Base-by-base conservation (phyloP, 2,329 filamentous ascomycete species). In the Kalmusia sp. region DNA sequence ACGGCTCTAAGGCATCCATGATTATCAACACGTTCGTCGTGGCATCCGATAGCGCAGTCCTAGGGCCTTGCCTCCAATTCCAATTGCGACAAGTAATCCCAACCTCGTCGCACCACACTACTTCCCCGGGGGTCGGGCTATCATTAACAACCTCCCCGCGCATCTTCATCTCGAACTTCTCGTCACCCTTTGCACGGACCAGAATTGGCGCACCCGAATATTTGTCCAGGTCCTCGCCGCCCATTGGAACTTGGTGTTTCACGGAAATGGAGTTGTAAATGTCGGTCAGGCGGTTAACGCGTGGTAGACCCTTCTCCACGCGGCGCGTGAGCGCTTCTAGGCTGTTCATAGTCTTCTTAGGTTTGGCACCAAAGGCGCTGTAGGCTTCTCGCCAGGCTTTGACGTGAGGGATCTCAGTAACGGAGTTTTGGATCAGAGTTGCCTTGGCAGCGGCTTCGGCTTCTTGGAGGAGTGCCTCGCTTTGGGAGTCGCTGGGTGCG, bases 211-310 rank as follows among this genome's bases (percentile, higher is more conserved):
- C 35, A 3, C 74, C 71, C 6, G 51, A 24, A 51, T 77, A 77
- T 51, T 75, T 75, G 27, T 73, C 70, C 7, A 77, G 50, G 53
- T 77, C 73, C 50, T 77, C 73, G 12, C 73, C 74, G 4, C 75
- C 74, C 0, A 76, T 56, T 6, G 74, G 74, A 27, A 76, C 69
- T 49, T 75, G 72, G 40, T 75, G 64, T 51, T 76, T 76, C 25
- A 76, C 65, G 1, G 68, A 74, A 27, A 76, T 71, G 1, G 67
- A 73, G 46, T 76, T 77, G 54, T 76, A 76, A 8, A 76, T 74
- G 40, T 77, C 73, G 0, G 74, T 76, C 44, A 76, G 48, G 2
- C 72, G 64, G 45, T 77, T 77, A 9, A 77, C 66, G 0, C 74
- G 63, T 1, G 74, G 73, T 5, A 77, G 40, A 0, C 73, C 73